A percentile compares a stretch with the other conserved stretches of the same genome.
These are phyloP conservation scores for Plasmodium adleri DNA, from an alignment of 169 alveolate genomes.

Conservation along the genomic window DNA sequence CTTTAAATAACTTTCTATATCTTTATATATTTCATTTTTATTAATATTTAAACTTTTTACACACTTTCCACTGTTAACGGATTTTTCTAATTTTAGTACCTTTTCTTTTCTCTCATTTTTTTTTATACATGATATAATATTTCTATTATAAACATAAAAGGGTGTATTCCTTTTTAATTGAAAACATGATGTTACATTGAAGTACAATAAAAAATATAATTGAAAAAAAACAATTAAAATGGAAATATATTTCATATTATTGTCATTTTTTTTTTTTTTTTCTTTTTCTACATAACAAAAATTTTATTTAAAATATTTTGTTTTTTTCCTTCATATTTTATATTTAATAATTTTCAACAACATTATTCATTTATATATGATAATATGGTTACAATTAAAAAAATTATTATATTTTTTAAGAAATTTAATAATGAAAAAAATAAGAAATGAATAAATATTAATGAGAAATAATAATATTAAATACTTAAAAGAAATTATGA, in stretches of 20 bases:
- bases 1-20: conserved; percentile 25
- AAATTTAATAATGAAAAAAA: no score
- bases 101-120: conserved; percentile 12
- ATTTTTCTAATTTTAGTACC: conserved; percentile 36
- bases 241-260: conserved; percentile 52
- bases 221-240: conserved; percentile 21
- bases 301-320: no score
- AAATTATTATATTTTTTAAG: no score
- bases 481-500: no score
- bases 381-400: no score
- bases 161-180: conserved; percentile 45
- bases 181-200: conserved; percentile 38
- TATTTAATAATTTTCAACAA: conserved; percentile 22
- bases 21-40: conserved; percentile 44
- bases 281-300: conserved; percentile 17
- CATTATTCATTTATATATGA: no score
- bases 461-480: no score
- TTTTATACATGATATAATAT: conserved; percentile 16
- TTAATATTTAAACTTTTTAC: conserved; percentile 28
- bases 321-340: conserved; percentile 21
- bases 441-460: no score
- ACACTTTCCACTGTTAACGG: conserved; percentile 9
- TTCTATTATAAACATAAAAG: conserved; percentile 18
- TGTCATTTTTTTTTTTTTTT: conserved; percentile 65
- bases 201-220: conserved; percentile 10